phyloP scores from a whole-genome alignment of 176 grass and related monocot species.

The Areca catechu region DNA sequence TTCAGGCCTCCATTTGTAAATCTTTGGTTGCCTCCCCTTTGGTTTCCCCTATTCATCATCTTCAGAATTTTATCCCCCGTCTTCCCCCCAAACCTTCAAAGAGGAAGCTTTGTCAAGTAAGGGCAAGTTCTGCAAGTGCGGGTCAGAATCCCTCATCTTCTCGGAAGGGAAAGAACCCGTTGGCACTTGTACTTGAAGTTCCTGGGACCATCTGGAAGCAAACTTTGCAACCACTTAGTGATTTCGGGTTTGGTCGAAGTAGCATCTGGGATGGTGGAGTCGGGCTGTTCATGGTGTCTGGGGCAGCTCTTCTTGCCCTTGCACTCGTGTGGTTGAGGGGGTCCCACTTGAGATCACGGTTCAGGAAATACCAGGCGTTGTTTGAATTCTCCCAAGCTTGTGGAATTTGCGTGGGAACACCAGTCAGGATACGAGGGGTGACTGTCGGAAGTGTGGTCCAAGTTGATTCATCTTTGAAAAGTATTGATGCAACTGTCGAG shows the following conservation, averaged over 20 bases:
- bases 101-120: background rate
- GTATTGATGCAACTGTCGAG: constrained; percentile 76
- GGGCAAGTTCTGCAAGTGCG: constrained; percentile 6
- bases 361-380: constrained; percentile 68
- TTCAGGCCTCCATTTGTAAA: too few relatives aligned
- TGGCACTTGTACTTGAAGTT: constrained; percentile 25
- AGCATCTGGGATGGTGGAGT: constrained; percentile 98
- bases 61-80: constrained; percentile 5
- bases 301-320: constrained; percentile 58
- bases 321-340: constrained; percentile 72
- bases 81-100: constrained; percentile 16
- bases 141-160: constrained; percentile 11
- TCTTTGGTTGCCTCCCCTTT: too few relatives aligned
- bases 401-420: constrained; percentile 95
- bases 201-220: constrained; percentile 45
- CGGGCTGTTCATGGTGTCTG: constrained; percentile 93
- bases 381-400: constrained; percentile 83
- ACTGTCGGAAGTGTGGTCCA: constrained; percentile 79
- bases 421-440: constrained; percentile 80
- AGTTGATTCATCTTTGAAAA: constrained; percentile 77
- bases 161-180: constrained; percentile 4
- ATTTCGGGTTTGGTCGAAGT: constrained; percentile 74
- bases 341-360: constrained; percentile 62
- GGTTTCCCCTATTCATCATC: background rate
- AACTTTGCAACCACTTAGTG: constrained; percentile 70